Percentiles rank a stretch among this genome's conserved stretches.
phyloP scores from a whole-genome alignment of 164 flowering plant genomes.

The Nymphaea thermarum region DNA sequence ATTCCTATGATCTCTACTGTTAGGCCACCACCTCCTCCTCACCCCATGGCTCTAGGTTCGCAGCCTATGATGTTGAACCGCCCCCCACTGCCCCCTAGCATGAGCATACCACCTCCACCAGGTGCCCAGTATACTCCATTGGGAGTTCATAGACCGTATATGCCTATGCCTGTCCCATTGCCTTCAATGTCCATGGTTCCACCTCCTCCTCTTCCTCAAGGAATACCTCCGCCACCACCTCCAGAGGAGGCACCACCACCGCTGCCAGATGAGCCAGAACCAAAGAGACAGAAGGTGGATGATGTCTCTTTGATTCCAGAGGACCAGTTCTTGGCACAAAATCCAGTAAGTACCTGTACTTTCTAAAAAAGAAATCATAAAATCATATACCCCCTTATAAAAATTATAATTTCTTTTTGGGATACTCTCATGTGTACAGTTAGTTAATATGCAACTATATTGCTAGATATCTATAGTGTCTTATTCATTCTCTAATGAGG shows the following conservation, averaged over 20 bases:
- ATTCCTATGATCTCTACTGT: slow-evolving; percentile 32
- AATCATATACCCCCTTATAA: too few relatives aligned
- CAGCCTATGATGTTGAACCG: slow-evolving; percentile 50
- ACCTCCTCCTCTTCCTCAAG: slow-evolving; percentile 75
- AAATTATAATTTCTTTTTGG: too few relatives aligned
- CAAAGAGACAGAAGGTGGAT: slow-evolving; percentile 90
- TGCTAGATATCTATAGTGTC: too few relatives aligned
- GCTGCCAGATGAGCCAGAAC: slow-evolving; percentile 96
- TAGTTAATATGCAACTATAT: too few relatives aligned
- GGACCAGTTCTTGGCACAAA: slow-evolving; percentile 86
- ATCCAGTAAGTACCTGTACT: slow-evolving; percentile 39
- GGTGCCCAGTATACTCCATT: slow-evolving; percentile 68
- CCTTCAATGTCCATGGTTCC: slow-evolving; percentile 32
- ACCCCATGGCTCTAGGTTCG: slow-evolving; percentile 47
- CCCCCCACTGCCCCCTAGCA: slow-evolving; percentile 31
- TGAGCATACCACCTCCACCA: slow-evolving; percentile 66
- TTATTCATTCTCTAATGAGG: too few relatives aligned
- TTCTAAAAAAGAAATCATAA: too few relatives aligned
- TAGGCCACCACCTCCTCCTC: slow-evolving; percentile 55
- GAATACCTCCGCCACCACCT: slow-evolving; percentile 92
- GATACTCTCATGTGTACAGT: too few relatives aligned
- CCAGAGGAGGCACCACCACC: slow-evolving; percentile 98
- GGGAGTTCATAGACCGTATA: slow-evolving; percentile 37
- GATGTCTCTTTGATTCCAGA: slow-evolving; percentile 78
- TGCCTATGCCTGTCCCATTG: slow-evolving; percentile 30